phyloP scores from a whole-genome alignment of 208 protist genomes.

The Angomonas deanei region DNA sequence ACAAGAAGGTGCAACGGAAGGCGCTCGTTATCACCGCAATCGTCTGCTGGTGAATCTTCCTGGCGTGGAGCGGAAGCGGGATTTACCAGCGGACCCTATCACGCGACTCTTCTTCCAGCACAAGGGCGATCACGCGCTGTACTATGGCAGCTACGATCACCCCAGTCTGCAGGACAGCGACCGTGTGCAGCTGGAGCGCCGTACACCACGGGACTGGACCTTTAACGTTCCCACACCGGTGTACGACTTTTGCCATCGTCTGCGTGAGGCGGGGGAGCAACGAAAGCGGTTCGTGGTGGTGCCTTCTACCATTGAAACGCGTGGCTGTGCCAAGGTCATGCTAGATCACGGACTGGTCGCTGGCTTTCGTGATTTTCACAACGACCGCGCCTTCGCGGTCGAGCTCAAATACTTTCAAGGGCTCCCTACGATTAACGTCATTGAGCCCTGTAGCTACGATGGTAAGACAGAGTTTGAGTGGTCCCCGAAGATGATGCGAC shows the following conservation, averaged over 20 bases:
- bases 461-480: slow-evolving; percentile 89
- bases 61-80: slow-evolving; percentile 72
- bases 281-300: slow-evolving; percentile 89
- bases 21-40: slow-evolving; percentile 20
- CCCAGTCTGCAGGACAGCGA: slow-evolving; percentile 72
- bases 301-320: slow-evolving; percentile 82
- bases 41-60: slow-evolving; percentile 68
- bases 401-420: slow-evolving; percentile 91
- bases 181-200: slow-evolving; percentile 81
- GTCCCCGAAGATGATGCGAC: slow-evolving; percentile 91
- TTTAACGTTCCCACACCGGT: slow-evolving; percentile 73
- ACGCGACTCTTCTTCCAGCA: slow-evolving; percentile 91
- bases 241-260: slow-evolving; percentile 88
- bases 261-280: slow-evolving; percentile 82
- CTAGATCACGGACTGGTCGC: slow-evolving; percentile 83
- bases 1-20: slow-evolving; percentile 2
- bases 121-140: slow-evolving; percentile 87
- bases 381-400: slow-evolving; percentile 87
- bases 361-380: slow-evolving; percentile 90
- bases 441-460: slow-evolving; percentile 85
- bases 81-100: slow-evolving; percentile 86
- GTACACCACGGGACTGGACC: slow-evolving; percentile 63
- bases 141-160: slow-evolving; percentile 85
- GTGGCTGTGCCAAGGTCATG: slow-evolving; percentile 82
- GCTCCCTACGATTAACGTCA: slow-evolving; percentile 80